A percentile compares a stretch with the other conserved stretches of the same genome.
Evolutionary conservation across 345 rosid species (phyloP).

Genomic region (Abelmoschus esculentus): DNA sequence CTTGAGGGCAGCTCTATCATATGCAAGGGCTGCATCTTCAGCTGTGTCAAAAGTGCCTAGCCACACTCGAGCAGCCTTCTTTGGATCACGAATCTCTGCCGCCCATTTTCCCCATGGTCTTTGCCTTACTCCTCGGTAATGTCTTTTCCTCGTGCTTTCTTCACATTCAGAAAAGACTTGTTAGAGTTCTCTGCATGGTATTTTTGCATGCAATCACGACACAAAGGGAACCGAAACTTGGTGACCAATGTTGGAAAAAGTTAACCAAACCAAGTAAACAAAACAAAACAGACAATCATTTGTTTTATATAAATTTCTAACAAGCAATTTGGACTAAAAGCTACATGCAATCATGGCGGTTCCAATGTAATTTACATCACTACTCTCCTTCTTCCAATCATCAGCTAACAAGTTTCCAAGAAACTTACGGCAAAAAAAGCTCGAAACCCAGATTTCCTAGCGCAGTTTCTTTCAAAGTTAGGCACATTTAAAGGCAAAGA

Average conservation of each 20-base stretch:
- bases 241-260: background rate
- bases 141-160: constrained; percentile 55
- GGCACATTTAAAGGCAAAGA: constrained; percentile 9
- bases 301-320: background rate
- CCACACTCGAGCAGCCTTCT: constrained; percentile 77
- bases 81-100: constrained; percentile 82
- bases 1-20: constrained; percentile 81
- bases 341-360: constrained; percentile 4
- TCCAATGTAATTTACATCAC: background rate
- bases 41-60: constrained; percentile 84
- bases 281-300: background rate
- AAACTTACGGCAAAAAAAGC: background rate
- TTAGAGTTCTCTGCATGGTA: constrained; percentile 2
- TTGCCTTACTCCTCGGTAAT: constrained; percentile 91
- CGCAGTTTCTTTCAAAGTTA: constrained; percentile 22
- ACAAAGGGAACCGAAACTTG: background rate
- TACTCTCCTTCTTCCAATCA: background rate
- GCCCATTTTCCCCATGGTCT: constrained; percentile 99
- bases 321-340: background rate
- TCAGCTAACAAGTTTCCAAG: background rate
- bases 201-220: constrained; percentile 14
- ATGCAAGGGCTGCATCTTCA: constrained; percentile 88
- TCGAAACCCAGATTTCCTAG: background rate
- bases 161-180: constrained; percentile 14
- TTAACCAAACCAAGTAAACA: background rate